Base-by-base conservation (phyloP, 2,329 filamentous ascomycete species). In the Microsporum canis region DNA sequence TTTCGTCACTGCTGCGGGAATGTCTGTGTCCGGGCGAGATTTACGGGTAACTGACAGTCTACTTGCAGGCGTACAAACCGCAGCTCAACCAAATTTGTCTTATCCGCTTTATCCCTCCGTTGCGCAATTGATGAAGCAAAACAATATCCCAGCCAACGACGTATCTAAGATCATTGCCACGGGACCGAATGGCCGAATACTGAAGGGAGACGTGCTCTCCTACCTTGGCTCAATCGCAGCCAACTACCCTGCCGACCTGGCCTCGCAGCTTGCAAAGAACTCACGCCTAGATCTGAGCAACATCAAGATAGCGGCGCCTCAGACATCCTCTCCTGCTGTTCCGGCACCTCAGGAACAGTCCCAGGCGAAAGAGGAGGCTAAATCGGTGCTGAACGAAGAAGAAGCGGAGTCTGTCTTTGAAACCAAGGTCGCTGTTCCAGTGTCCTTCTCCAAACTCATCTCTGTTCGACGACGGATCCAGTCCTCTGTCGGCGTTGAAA, bases 121-220 rank as follows among this genome's bases (percentile, higher is more conserved):
- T 59, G 81, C 84, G 71, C 84, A 89, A 68, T 82, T 97, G 62
- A 81, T 97, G 64, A 88, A 88, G 74, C 81, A 87, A 73, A 86
- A 95, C 70, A 86, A 87, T 64, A 78, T 99, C 60, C 82, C 88
- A 68, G 83, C 87, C 66, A 85, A 86, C 55, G 88, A 91, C 62
- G 80, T 91, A 59, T 80, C 84, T 75, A 87, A 88, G 73, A 96
- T 97, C 73, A 88, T 85, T 59, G 88, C 91, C 4, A 92, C 89
- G 23, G 94, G 94, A 29, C 94, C 94, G 34, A 86, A 86, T 69
- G 91, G 91, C 62, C 86, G 94, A 63, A 80, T 99, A 60, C 82
- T 99, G 64, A 99, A 99, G 81, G 94, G 94, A 61, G 94, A 99
- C 71, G 87, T 99, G 5, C 84, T 99, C 60, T 91, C 91, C 56